Conservation (phyloP, 768 basidiomycete genomes). For the Amanita rubescens region DNA sequence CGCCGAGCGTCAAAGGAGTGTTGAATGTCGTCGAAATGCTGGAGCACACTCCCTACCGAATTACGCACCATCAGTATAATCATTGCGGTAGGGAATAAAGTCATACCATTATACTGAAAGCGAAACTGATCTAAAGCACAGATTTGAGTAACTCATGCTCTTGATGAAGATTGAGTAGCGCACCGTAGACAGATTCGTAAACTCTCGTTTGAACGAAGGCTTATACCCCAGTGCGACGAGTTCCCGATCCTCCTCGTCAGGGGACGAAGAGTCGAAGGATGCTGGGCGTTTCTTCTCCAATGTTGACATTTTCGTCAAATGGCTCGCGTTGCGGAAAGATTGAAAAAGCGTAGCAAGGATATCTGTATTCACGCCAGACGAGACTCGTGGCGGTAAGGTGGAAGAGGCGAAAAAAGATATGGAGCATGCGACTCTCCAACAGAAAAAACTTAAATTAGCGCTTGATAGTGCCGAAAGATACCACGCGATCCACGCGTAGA, state of each 20-base stretch:
- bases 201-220: constrained; percentile 80
- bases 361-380: too few species aligned
- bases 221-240: constrained; percentile 64
- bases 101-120: constrained; percentile 68
- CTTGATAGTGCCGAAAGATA: too few species aligned
- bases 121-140: constrained; percentile 52
- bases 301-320: background rate
- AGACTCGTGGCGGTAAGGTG: too few species aligned
- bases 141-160: background rate
- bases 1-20: constrained; percentile 61
- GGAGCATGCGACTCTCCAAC: too few species aligned
- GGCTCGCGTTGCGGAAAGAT: too few species aligned
- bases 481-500: too few species aligned
- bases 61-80: background rate
- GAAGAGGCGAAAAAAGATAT: too few species aligned
- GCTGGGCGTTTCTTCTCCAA: background rate
- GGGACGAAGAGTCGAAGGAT: background rate
- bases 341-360: too few species aligned
- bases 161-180: constrained; percentile 13
- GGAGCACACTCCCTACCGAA: constrained; percentile 55
- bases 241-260: constrained; percentile 54
- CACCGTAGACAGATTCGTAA: constrained; percentile 75
- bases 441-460: too few species aligned
- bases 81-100: background rate
- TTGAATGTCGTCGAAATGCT: constrained; percentile 76